phyloP scores from a whole-genome alignment of 495 filamentous ascomycete species.

The Halenospora varia region DNA sequence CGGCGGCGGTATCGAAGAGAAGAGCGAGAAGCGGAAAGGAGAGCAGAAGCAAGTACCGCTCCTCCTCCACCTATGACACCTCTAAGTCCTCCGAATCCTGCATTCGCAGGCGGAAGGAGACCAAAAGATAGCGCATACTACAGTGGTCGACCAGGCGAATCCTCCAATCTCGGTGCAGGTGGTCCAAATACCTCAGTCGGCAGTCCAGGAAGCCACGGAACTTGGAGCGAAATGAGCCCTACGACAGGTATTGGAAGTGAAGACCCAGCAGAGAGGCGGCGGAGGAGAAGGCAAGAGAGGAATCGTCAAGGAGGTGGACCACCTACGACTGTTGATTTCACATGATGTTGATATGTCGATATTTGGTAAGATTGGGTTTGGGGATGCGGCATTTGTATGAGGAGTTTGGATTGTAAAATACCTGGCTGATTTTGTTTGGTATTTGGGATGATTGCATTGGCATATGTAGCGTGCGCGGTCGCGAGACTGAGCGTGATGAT shows the following conservation, averaged over 20 bases:
- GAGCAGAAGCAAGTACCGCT: slow-evolving; percentile 19
- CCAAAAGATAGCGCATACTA: slow-evolving; percentile 53
- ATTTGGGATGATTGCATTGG: neutral
- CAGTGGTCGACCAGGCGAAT: slow-evolving; percentile 36
- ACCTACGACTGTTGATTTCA: slow-evolving; percentile 37
- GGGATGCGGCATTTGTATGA: neutral
- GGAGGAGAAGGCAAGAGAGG: slow-evolving; percentile 43
- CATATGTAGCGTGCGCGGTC: too few relatives aligned
- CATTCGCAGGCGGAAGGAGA: slow-evolving; percentile 37
- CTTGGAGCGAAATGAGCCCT: slow-evolving; percentile 32
- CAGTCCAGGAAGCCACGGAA: slow-evolving; percentile 31
- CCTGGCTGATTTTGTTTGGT: neutral
- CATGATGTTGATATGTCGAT: slow-evolving; percentile 21
- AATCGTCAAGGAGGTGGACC: slow-evolving; percentile 16
- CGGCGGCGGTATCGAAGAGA: slow-evolving; percentile 38
- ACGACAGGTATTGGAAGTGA: slow-evolving; percentile 37
- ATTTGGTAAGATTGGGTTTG: neutral
- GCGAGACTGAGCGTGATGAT: too few relatives aligned
- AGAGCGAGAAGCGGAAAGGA: slow-evolving; percentile 38
- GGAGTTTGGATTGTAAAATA: neutral
- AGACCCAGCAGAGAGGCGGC: slow-evolving; percentile 28
- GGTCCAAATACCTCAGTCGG: slow-evolving; percentile 36
- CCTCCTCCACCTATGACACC: slow-evolving; percentile 26
- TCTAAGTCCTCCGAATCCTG: slow-evolving; percentile 42
- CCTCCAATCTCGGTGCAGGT: slow-evolving; percentile 19